Evolutionary conservation across 345 rosid genomes (phyloP), one percentile per base, ranked within the genome.

Genomic region (Salix arbutifolia): DNA sequence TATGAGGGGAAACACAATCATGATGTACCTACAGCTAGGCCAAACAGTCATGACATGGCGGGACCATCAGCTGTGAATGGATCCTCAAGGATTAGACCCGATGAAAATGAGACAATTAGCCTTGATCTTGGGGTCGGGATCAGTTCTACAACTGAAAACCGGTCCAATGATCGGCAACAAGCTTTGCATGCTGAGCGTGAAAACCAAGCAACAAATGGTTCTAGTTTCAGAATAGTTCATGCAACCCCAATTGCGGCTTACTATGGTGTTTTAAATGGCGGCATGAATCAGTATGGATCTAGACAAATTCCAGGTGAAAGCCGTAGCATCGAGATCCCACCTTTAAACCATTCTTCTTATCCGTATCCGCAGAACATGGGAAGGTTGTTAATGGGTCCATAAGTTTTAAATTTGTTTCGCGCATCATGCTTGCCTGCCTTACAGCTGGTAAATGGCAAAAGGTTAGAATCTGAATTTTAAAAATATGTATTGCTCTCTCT

Each of bases 1-100:
- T 96, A 96, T 40, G 99, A 96, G 83, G 99, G 99, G 65, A 96
- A 94, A 76, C 99, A 96, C 88, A 91, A 91, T 76, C 99, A 96
- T 52, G 97, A 92, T 73, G 98, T 94, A 42, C 99, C 99, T 38
- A 81, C 86, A 31, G 92, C 97, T 79, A 91, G 82, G 86, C 82
- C 79, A 68, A 87, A 84, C 80, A 89, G 83, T 84, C 94, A 91
- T 38, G 97, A 89, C 61, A 79, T 89, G 21, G 85, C 88, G 17
- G 96, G 88, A 62, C 85, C 88, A 72, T 62, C 84, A 23, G 77
- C 87, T 42, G 70, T 48, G 61, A 77, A 72, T 69, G 90, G 84
- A 37, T 79, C 84, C 26, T 80, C 84, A 28, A 90, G 94, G 88
- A 84, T 85, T 67, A 82, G 85, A 78, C 75, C 88, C 0, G 89